These are phyloP conservation scores for Jamesozyma piceae DNA, from an alignment of 805 yeast genomes.

Conservation along the genomic window DNA sequence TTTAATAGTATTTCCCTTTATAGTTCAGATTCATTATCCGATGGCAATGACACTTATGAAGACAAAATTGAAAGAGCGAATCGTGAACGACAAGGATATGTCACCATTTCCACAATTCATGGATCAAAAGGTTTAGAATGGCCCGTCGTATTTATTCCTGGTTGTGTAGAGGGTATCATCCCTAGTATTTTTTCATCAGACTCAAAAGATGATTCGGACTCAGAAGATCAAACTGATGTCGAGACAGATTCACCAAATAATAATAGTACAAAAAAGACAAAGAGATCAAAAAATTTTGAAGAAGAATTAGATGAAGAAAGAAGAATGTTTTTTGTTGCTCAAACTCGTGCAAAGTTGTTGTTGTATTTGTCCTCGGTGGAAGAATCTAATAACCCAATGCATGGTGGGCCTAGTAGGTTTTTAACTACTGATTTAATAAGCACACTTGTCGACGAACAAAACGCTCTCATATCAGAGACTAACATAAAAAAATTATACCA, in stretches of 20 bases:
- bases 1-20: conserved; percentile 32
- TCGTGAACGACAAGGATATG: conserved; percentile 26
- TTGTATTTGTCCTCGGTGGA: conserved; percentile 35
- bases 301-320: conserved; percentile 59
- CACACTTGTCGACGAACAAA: conserved; percentile 24
- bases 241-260: conserved; percentile 9
- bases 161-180: conserved; percentile 53
- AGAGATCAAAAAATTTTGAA: conserved; percentile 6
- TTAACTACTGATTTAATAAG: conserved; percentile 20
- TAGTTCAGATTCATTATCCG: conserved; percentile 17
- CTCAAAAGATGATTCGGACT: conserved; percentile 17
- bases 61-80: conserved; percentile 9
- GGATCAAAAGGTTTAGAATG: conserved; percentile 92
- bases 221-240: conserved; percentile 11
- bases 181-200: conserved; percentile 43
- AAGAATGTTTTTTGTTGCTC: conserved; percentile 78
- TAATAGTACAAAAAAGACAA: conserved; percentile 9
- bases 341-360: conserved; percentile 67
- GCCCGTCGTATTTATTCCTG: conserved; percentile 84
- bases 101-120: conserved; percentile 73
- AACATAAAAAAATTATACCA: conserved; percentile 18
- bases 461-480: conserved; percentile 14
- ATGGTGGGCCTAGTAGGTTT: conserved; percentile 26
- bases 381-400: conserved; percentile 15
- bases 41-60: conserved; percentile 9